A percentile compares a stretch with the other conserved stretches of the same genome.
Evolutionary conservation across 192 early-diverging fungal species (phyloP).

Genomic region (Dissophora ornata): DNA sequence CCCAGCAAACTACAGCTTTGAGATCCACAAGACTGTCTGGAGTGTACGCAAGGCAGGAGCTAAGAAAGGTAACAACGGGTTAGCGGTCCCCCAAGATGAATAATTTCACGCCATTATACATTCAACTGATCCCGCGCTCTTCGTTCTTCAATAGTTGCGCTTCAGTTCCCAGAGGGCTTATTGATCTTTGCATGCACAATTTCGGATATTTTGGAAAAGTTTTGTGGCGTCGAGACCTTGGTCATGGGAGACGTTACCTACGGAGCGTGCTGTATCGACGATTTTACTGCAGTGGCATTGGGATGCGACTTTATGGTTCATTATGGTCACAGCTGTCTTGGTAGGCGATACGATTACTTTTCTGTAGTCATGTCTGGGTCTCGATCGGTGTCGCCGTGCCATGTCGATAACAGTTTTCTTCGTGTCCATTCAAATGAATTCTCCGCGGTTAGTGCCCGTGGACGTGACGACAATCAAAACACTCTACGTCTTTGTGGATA

Average conservation of each 20-base stretch:
- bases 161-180: slow-evolving; percentile 98
- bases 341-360: slow-evolving; percentile 53
- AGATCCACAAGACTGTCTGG: slow-evolving; percentile 97
- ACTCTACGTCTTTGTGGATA: slow-evolving; percentile 99
- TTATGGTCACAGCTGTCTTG: slow-evolving; percentile 96
- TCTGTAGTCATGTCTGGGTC: no score
- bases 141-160: slow-evolving; percentile 68
- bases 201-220: slow-evolving; percentile 91
- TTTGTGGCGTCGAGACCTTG: slow-evolving; percentile 88
- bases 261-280: slow-evolving; percentile 98
- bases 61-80: slow-evolving; percentile 82
- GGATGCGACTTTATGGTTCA: slow-evolving; percentile 98
- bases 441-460: slow-evolving; percentile 80
- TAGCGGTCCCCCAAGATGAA: no score
- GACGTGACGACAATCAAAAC: slow-evolving; percentile 94
- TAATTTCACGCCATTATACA: no score
- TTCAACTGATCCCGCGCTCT: not conserved
- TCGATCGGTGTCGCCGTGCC: no score
- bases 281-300: slow-evolving; percentile 91
- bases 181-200: slow-evolving; percentile 95
- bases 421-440: no score
- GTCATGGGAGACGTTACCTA: slow-evolving; percentile 99
- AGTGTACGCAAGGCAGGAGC: slow-evolving; percentile 80
- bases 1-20: slow-evolving; percentile 98
- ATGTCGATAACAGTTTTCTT: no score